Percentiles rank a stretch among this genome's conserved stretches.
Conservation (phyloP, 805 yeast species). For the Saccharomycopsis schoenii region DNA sequence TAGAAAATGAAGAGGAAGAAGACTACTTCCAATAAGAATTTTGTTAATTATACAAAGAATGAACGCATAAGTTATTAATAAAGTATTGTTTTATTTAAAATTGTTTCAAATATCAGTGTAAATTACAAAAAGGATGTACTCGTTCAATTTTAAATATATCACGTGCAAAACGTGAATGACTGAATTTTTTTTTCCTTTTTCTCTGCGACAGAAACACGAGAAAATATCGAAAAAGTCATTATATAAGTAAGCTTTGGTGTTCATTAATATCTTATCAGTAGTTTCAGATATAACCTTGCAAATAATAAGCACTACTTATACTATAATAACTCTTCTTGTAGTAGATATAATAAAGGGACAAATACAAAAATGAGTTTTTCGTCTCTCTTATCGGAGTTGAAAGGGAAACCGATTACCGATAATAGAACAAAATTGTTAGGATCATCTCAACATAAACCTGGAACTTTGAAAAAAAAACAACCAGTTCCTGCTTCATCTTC, state of each 20-base stretch:
- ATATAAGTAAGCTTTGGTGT: not conserved
- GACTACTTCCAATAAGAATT: conserved; percentile 7
- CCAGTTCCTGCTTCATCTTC: not conserved
- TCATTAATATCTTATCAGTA: not conserved
- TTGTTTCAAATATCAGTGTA: no score
- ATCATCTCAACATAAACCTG: not conserved
- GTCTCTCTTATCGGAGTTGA: conserved; percentile 3
- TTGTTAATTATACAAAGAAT: not conserved
- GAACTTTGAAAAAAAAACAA: not conserved
- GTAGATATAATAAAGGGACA: not conserved
- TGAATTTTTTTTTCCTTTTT: no score
- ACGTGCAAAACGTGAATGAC: not conserved
- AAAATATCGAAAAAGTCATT: no score
- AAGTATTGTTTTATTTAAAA: not conserved
- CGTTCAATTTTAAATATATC: not conserved
- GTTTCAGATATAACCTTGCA: not conserved
- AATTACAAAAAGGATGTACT: no score
- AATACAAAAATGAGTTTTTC: conserved; percentile 2
- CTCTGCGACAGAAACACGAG: not conserved
- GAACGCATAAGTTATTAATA: not conserved
- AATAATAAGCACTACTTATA: not conserved
- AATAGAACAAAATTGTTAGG: not conserved
- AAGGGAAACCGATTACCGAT: not conserved
- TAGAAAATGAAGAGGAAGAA: conserved; percentile 14
- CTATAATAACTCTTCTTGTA: no score